Evolutionary conservation across 1,139 yeast genomes (phyloP).

Genomic region (Blastobotrys ciferrii): DNA sequence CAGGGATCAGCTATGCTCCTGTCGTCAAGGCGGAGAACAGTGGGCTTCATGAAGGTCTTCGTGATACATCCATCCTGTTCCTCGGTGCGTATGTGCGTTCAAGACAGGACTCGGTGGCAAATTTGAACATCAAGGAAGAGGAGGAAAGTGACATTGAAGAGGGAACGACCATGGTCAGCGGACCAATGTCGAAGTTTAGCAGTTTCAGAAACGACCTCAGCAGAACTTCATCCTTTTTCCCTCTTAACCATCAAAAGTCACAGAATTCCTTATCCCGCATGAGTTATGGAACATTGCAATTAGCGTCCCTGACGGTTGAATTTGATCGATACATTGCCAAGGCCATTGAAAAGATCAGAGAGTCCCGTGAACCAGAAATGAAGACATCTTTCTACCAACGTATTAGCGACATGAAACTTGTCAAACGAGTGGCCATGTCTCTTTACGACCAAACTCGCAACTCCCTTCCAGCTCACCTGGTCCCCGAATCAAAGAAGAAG

Average conservation of each 20-base stretch:
- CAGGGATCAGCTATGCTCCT: not conserved
- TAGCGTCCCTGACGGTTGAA: constrained; percentile 33
- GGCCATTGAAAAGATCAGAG: constrained; percentile 24
- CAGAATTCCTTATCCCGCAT: constrained; percentile 15
- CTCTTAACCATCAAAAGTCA: not conserved
- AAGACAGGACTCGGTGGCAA: constrained; percentile 16
- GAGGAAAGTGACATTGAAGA: not conserved
- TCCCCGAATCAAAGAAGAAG: not conserved
- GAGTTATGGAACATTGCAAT: constrained; percentile 32
- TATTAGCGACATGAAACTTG: constrained; percentile 13
- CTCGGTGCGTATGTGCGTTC: constrained; percentile 34
- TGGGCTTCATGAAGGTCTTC: constrained; percentile 30
- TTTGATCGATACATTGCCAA: constrained; percentile 22
- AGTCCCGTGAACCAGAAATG: constrained; percentile 10
- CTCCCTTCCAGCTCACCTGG: not conserved
- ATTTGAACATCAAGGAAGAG: constrained; percentile 1
- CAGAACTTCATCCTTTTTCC: not conserved
- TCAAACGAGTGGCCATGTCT: constrained; percentile 23
- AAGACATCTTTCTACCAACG: not conserved
- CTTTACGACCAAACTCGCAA: constrained; percentile 25
- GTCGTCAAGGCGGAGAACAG: not conserved
- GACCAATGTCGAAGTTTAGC: not conserved
- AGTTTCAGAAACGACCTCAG: not conserved
- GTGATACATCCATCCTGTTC: constrained; percentile 35
- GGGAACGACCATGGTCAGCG: not conserved